These are phyloP conservation scores for Sclerotinia borealis DNA, from an alignment of 2,329 filamentous ascomycete species.

Conservation along the genomic window DNA sequence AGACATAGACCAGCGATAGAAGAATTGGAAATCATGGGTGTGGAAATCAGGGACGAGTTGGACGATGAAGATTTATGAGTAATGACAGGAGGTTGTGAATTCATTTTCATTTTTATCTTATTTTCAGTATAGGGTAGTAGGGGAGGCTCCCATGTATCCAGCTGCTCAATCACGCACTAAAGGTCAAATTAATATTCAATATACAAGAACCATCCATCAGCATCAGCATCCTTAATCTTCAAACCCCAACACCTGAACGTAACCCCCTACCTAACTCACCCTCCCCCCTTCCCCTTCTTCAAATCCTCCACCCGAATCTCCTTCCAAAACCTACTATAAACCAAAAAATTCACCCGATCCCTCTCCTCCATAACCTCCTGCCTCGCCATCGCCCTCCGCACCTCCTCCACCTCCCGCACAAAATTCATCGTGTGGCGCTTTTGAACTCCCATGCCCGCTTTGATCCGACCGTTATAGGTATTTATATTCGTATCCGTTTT, in stretches of 20 bases:
- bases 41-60: too few species aligned
- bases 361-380: background rate
- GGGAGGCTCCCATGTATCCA: background rate
- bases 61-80: too few species aligned
- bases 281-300: background rate
- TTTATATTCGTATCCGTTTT: background rate
- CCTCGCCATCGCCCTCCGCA: background rate
- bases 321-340: conserved; percentile 5
- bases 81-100: too few species aligned
- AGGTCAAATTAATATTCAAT: background rate
- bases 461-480: background rate
- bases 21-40: too few species aligned
- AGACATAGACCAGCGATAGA: too few species aligned
- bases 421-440: background rate
- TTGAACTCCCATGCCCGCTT: background rate
- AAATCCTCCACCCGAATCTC: background rate
- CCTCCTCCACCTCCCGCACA: background rate
- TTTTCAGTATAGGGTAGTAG: too few species aligned
- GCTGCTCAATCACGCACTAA: background rate
- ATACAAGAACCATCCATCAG: background rate
- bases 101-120: too few species aligned
- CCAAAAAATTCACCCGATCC: conserved; percentile 1
- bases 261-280: too few species aligned
- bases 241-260: background rate
- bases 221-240: too few species aligned